These are phyloP conservation scores for Capillidium rhysosporum DNA, from an alignment of 371 early-diverging fungal genomes.

Conservation along the genomic window DNA sequence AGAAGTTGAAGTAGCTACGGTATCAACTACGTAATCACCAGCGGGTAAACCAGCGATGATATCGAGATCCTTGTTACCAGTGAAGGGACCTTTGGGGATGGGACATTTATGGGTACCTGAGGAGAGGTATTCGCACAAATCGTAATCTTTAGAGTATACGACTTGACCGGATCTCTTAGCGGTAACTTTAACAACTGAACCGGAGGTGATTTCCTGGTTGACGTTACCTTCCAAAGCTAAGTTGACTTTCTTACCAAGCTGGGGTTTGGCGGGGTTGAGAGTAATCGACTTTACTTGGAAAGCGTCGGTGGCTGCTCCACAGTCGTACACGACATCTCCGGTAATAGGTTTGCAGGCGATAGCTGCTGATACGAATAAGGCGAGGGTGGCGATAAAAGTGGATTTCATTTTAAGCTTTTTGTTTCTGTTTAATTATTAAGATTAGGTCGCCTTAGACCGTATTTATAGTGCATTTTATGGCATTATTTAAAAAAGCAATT, in stretches of 20 bases:
- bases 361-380: not conserved
- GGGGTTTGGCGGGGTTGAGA: not conserved
- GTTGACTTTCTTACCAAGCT: not conserved
- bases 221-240: not conserved
- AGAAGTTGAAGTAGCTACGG: not conserved
- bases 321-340: not conserved
- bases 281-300: not conserved
- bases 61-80: not conserved
- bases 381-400: no score
- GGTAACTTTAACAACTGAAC: not conserved
- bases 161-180: not conserved
- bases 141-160: not conserved
- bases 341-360: not conserved
- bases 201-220: not conserved
- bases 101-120: not conserved
- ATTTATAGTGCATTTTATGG: no score
- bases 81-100: not conserved
- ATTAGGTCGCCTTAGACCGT: no score
- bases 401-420: no score
- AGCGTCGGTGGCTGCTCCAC: not conserved
- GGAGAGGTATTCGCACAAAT: not conserved
- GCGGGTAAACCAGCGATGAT: not conserved
- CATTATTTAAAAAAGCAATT: no score
- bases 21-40: not conserved
- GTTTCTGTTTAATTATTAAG: no score